Base-by-base conservation (phyloP, 176 grass and related monocot genomes). In the Hyparrhenia diplandra region DNA sequence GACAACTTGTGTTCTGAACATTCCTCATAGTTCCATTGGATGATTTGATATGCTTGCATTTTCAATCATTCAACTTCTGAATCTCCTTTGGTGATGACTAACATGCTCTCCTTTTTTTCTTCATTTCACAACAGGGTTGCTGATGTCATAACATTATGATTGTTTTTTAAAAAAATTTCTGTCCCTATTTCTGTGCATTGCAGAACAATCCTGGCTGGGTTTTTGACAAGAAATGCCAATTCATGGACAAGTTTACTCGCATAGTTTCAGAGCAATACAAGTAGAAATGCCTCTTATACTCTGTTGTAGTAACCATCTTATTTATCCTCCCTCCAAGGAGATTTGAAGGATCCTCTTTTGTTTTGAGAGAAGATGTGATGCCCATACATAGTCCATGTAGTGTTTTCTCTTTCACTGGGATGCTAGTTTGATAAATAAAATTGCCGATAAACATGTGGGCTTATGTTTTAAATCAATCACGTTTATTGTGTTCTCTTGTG, bases 191-290 rank as follows among this genome's bases (percentile, higher is more conserved):
- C 37, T 81, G 21, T 63, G 37, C 57, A 74, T 83, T 92, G 77
- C 88, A 98, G 92, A 95, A 94, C 81, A 98, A 95, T 85, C 92
- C 96, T 70, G 92, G 90, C 21, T 93, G 88, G 96, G 90, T 90
- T 72, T 98, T 89, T 77, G 80, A 93, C 84, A 93, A 91, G 76
- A 95, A 98, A 80, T 95, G 92, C 39, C 90, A 95, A 32, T 98
- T 98, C 80, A 93, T 93, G 90, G 92, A 95, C 88, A 98, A 95
- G 87, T 89, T 95, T 89, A 87, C 83, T 21, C 73, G 82, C 78
- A 91, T 93, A 84, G 84, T 95, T 80, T 91, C 89, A 30, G 86
- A 90, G 80, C 96, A 88, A 13, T 95, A 98, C 84, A 93, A 95
- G 47, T 93, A 88, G 76, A 85, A 84, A 59, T 25, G 10, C 63